phyloP scores from a whole-genome alignment of 2,329 filamentous ascomycete genomes.

The Amphichorda felina region DNA sequence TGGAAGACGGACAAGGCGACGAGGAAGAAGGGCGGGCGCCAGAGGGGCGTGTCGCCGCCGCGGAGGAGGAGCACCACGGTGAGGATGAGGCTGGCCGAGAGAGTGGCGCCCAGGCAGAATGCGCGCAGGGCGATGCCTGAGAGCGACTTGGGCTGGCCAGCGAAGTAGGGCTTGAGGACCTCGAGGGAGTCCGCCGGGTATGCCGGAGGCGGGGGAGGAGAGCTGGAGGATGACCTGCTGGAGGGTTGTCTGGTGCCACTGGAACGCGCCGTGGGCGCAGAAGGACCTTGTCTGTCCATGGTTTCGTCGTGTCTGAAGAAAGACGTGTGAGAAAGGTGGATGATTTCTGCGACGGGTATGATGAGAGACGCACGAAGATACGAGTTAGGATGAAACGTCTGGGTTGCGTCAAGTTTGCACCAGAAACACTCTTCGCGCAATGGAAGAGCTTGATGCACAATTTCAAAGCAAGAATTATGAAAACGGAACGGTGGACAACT shows the following conservation, averaged over 20 bases:
- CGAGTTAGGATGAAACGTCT: too few relatives aligned
- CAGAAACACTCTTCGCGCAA: too few relatives aligned
- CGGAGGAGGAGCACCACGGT: conserved; percentile 17
- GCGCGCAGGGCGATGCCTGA: conserved; percentile 46
- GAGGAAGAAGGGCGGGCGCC: conserved; percentile 57
- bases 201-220: not conserved
- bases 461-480: too few relatives aligned
- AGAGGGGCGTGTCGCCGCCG: conserved; percentile 30
- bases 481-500: too few relatives aligned
- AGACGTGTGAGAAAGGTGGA: not conserved
- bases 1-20: conserved; percentile 68
- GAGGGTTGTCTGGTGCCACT: conserved; percentile 3
- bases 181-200: conserved; percentile 9
- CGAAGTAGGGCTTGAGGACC: conserved; percentile 21
- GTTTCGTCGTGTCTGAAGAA: conserved; percentile 1
- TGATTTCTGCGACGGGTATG: too few relatives aligned
- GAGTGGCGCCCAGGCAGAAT: conserved; percentile 36
- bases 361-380: too few relatives aligned
- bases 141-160: conserved; percentile 41
- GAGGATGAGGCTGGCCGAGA: conserved; percentile 22
- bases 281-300: not conserved
- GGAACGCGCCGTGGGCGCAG: not conserved
- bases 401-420: too few relatives aligned
- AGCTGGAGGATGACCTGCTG: not conserved
- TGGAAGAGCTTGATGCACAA: too few relatives aligned